A percentile compares a stretch with the other conserved stretches of the same genome.
phyloP scores from a whole-genome alignment of 495 filamentous ascomycete genomes.

The Aspergillus bridgeri region DNA sequence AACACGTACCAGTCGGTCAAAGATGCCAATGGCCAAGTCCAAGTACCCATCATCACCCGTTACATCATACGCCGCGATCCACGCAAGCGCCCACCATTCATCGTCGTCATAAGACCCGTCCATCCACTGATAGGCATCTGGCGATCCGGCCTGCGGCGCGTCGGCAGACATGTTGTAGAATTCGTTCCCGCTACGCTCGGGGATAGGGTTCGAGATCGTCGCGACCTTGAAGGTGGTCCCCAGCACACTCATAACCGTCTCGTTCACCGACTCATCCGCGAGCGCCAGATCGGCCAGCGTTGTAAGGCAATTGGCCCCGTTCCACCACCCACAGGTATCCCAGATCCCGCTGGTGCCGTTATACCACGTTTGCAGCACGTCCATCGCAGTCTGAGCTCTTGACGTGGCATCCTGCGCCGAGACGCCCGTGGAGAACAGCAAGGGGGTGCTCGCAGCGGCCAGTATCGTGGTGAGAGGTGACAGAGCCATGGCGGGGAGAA shows the following conservation, averaged over 20 bases:
- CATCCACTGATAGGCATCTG: slow-evolving; percentile 34
- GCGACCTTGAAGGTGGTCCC: slow-evolving; percentile 37
- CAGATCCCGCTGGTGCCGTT: slow-evolving; percentile 58
- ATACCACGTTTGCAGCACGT: slow-evolving; percentile 61
- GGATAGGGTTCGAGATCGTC: slow-evolving; percentile 24
- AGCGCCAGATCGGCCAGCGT: slow-evolving; percentile 59
- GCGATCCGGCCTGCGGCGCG: slow-evolving; percentile 4
- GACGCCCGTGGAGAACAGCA: neutral
- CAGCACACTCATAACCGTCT: slow-evolving; percentile 35
- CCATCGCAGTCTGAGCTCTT: slow-evolving; percentile 44
- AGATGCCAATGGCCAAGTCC: slow-evolving; percentile 54
- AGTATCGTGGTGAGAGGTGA: neutral
- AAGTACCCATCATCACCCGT: slow-evolving; percentile 54
- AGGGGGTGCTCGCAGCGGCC: neutral
- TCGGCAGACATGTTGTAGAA: slow-evolving; percentile 11
- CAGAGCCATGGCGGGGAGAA: neutral
- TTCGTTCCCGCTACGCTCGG: slow-evolving; percentile 17
- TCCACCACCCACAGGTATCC: slow-evolving; percentile 72
- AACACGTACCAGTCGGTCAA: slow-evolving; percentile 54
- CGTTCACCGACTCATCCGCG: slow-evolving; percentile 30
- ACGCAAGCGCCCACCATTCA: slow-evolving; percentile 68
- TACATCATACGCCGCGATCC: slow-evolving; percentile 63
- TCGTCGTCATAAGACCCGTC: slow-evolving; percentile 70
- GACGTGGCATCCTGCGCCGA: slow-evolving; percentile 9
- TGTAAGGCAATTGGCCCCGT: slow-evolving; percentile 67